Base-by-base conservation (phyloP, 2,329 filamentous ascomycete genomes). In the Alternaria panax region DNA sequence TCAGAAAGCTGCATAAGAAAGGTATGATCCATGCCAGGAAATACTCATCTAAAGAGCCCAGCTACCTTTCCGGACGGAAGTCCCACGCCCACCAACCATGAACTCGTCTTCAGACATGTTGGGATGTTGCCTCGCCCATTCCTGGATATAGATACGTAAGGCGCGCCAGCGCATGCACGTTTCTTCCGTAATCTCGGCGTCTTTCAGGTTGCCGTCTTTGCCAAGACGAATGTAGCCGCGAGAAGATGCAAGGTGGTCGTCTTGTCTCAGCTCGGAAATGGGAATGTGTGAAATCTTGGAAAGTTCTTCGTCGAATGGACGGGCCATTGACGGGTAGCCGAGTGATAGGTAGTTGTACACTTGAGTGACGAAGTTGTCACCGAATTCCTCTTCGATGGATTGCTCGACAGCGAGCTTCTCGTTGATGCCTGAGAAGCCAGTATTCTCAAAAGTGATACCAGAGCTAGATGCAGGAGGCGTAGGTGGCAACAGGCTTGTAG, bases 341-440 rank as follows among this genome's bases (percentile, higher is more conserved):
- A 98, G 85, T 0, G 92, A 96, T 16, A 98, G 84, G 78, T 98
- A 98, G 78, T 98, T 97, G 84, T 96, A 98, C 7, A 98, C 93
- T 78, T 98, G 94, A 0, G 93, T 97, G 56, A 97, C 88, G 75
- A 97, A 97, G 4, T 83, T 83, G 75, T 97, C 92, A 61, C 89
- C 84, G 71, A 95, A 96, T 77, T 97, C 93, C 30, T 80, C 75
- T 27, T 84, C 79, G 41, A 88, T 83, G 11, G 80, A 74, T 80
- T 79, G 75, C 63, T 84, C 81, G 6, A 73, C 67, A 32, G 72
- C 74, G 42, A 83, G 75, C 55, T 78, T 79, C 41, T 78, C 75
- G 48, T 79, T 74, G 28, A 83, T 77, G 52, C 75, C 73, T 36
- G 80, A 75, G 57, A 83, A 79, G 30, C 78, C 73, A 16, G 75